These are phyloP conservation scores for Psidium guajava DNA, from an alignment of 345 rosid genomes.

Conservation along the genomic window DNA sequence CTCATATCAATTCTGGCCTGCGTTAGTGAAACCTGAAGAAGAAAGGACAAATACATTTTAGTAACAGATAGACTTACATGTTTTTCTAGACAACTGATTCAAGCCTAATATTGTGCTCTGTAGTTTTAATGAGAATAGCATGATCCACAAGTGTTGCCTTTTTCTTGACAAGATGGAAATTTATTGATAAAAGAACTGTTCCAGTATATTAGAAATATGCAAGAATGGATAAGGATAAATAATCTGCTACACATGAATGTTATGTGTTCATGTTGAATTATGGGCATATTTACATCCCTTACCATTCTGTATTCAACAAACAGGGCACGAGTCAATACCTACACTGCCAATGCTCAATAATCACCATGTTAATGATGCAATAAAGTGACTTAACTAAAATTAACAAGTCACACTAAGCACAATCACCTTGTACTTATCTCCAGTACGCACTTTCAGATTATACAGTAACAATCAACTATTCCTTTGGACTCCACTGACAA, in stretches of 20 bases:
- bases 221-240: background rate
- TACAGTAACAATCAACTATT: background rate
- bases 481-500: background rate
- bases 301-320: background rate
- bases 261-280: background rate
- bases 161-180: background rate
- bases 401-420: background rate
- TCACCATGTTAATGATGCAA: background rate
- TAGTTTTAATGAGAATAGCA: background rate
- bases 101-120: background rate
- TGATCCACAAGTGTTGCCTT: background rate
- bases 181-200: background rate
- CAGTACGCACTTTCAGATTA: background rate
- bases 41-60: background rate
- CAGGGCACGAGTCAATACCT: background rate
- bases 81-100: background rate
- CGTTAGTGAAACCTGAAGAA: conserved; percentile 87
- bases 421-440: background rate
- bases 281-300: background rate
- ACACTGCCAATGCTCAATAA: background rate
- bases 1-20: conserved; percentile 99
- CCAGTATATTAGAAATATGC: background rate
- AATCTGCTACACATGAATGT: background rate
- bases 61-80: background rate
- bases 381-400: background rate